Base-by-base conservation (phyloP, 1,284 basidiomycete genomes). In the Moesziomyces parantarcticus region DNA sequence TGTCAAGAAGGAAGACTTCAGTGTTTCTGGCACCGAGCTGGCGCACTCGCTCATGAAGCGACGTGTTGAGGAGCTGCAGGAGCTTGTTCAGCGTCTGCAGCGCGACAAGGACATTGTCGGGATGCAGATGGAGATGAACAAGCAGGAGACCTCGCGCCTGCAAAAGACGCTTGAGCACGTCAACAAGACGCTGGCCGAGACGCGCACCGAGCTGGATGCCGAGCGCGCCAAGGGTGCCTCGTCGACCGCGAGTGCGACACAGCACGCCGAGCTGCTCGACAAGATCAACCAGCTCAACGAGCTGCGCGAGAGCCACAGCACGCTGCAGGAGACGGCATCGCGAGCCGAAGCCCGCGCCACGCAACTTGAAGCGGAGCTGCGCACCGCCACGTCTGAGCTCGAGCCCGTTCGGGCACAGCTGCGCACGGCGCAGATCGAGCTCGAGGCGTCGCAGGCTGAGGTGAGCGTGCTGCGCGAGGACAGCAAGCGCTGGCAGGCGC, bases 61-160 rank as follows among this genome's bases (percentile, higher is more conserved):
- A 5, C 67, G 62, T 10, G 50, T 59, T 21, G 76, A 79, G 5
- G 79, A 82, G 60, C 85, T 95, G 18, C 91, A 91, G 44, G 89
- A 90, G 36, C 91, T 96, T 20, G 90, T 95, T 47, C 87, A 89
- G 1, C 94, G 92, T 84, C 85, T 95, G 34, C 89, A 93, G 26
- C 92, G 91, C 77, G 93, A 95, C 86, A 94, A 94, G 85, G 92
- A 94, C 81, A 92, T 94, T 57, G 90, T 92, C 42, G 92, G 94
- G 70, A 87, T 94, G 39, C 92, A 95, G 77, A 87, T 93, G 44
- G 92, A 94, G 77, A 88, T 95, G 53, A 88, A 89, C 85, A 92
- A 92, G 85, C 92, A 94, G 81, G 93, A 95, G 85, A 91, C 88
- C 68, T 85, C 89, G 8, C 89, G 93, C 2, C 85, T 93, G 50